Evolutionary conservation across 768 basidiomycete species (phyloP), one percentile per base, ranked within the genome.

Genomic region (Kwoniella mangroviensis): DNA sequence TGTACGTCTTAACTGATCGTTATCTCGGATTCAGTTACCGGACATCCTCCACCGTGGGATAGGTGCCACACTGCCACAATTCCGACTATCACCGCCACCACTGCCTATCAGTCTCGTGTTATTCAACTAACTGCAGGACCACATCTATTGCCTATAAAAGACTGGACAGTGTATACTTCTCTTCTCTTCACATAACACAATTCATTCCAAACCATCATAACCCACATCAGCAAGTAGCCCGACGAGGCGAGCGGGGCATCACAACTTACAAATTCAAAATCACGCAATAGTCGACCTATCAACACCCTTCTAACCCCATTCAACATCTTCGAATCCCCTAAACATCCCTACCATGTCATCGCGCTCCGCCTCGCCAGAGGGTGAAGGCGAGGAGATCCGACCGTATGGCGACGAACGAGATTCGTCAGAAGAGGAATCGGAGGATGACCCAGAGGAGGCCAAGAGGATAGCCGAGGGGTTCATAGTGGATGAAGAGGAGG

Each of bases 361-460:
- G 22, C 60, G 79, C 10, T 79, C 78, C 7, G 67, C 76, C 12
- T 76, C 78, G 12, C 75, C 73, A 7, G 82, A 83, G 62, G 80
- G 80, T 12, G 73, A 75, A 70, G 82, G 82, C 19, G 82, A 83
- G 22, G 79, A 71, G 53, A 78, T 83, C 61, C 76, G 81, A 34
- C 79, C 79, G n/a, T 73, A 75, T 54, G 80, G 80, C 17, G 78
- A 80, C 24, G 80, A 82, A 59, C 69, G 68, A 40, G 82, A 83
- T 40, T 83, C 82, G 2, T 82, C 81, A 21, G 83, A 80, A 53
- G 79, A 84, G 67, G 82, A 82, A 53, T 90, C 88, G 43, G 92
- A 95, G 45, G 94, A 96, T 58, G 94, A 96, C 79, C 91, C 89
- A 76, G 95, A 96, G 71, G 94, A 94, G 84, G 91, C 86, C 75